Evolutionary conservation across 768 basidiomycete species (phyloP), one percentile per base, ranked within the genome.

Genomic region (Naganishia vishniacii): DNA sequence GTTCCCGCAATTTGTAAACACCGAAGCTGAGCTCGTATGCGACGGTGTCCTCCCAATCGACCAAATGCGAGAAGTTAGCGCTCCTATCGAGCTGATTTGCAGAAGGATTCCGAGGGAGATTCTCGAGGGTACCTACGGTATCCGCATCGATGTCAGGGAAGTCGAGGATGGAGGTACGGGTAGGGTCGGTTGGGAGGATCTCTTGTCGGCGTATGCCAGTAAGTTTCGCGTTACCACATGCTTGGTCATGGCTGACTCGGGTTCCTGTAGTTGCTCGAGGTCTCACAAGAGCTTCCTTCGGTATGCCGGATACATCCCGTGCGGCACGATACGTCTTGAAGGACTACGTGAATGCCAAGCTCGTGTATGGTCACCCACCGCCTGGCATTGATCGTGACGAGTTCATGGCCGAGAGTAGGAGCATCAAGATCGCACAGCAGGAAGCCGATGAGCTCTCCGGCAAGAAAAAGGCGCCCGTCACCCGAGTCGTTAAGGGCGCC

Each of bases 41-140:
- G 92, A 98, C 73, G 95, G 95, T 61, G 92, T 98, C 1, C 78
- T 99, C 61, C 94, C 94, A 0, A 97, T 99, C 69, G 95, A 99
- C 75, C 95, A 98, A 78, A 84, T 98, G 82, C 83, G 88, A 69
- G 95, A 99, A 76, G 83, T 92, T 73, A 90, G 86, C 0, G 95
- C 88, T 0, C 95, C 95, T 0, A 81, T 84, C 9, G 81, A 86
- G 7, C 78, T 99, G 59, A 81, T 98, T 3, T 85, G 84, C 45
- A 83, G 85, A 71, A 81, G 92, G 48, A 82, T 98, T 67, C 89
- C 91, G 26, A 85, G 83, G 71, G 82, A 84, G 49, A 86, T 97
- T 12, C 76, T 98, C n/a, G 92, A 97, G 76, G 86, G 86, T 11
- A 87, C 83, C 4, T 99, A 99, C 72, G 95, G 94, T 9, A 79